phyloP scores from a whole-genome alignment of 164 flowering plant genomes.

The Chloranthus sessilifolius region DNA sequence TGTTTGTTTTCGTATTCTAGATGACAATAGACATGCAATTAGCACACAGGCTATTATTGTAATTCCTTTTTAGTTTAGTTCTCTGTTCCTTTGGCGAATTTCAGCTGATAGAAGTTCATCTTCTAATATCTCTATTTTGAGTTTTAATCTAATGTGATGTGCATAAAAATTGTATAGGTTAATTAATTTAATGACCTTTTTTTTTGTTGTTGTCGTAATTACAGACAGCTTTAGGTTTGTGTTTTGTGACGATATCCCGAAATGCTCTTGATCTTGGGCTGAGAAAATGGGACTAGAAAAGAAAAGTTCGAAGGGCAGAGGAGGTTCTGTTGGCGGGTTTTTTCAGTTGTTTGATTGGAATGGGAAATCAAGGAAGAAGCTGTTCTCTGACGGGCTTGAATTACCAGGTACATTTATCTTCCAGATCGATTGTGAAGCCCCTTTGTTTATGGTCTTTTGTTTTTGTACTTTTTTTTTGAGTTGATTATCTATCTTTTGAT shows the following conservation, averaged over 20 bases:
- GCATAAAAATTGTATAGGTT: neutral
- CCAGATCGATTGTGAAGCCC: neutral
- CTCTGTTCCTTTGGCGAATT: too few relatives aligned
- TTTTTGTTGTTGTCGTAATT: neutral
- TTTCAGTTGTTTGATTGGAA: constrained; percentile 93
- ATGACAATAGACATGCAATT: too few relatives aligned
- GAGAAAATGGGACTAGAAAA: constrained; percentile 13
- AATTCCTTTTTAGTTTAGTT: too few relatives aligned
- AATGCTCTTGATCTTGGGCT: constrained; percentile 1
- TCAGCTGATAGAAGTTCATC: too few relatives aligned
- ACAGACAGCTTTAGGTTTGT: neutral
- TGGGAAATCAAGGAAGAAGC: constrained; percentile 78
- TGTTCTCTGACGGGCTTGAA: constrained; percentile 69
- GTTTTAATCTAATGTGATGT: too few relatives aligned
- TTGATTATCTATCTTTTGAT: neutral
- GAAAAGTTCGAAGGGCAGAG: constrained; percentile 25
- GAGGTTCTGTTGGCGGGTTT: constrained; percentile 77
- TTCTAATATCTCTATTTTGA: too few relatives aligned
- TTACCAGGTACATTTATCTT: constrained; percentile 41
- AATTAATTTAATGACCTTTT: neutral
- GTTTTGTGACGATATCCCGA: neutral
- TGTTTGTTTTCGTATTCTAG: too few relatives aligned
- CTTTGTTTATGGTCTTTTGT: neutral
- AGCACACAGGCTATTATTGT: too few relatives aligned
- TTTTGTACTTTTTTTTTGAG: neutral